Conservation (phyloP, 78 protist species). For the slime mould (Dictyostelium discoideum) region DNA sequence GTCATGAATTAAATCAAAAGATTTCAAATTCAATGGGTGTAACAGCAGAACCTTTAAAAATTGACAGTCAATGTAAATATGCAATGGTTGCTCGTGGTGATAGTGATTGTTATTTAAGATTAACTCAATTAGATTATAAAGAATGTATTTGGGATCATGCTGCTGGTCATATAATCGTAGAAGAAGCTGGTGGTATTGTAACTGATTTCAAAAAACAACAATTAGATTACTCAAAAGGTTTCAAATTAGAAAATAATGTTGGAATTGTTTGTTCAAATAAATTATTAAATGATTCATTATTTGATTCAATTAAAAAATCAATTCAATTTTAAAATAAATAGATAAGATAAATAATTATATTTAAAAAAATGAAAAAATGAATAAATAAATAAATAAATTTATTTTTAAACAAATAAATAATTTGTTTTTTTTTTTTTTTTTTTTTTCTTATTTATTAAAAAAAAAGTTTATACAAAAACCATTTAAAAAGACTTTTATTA, state of each 20-base stretch:
- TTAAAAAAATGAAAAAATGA: not conserved
- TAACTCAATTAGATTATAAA: conserved; percentile 42
- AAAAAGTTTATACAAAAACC: not conserved
- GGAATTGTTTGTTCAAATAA: conserved; percentile 71
- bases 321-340: conserved; percentile 13
- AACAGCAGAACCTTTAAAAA: conserved; percentile 37
- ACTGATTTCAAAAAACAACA: conserved; percentile 44
- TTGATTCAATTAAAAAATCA: conserved; percentile 43
- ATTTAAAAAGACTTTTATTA: not conserved
- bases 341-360: too few species aligned
- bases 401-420: too few species aligned
- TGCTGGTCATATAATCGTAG: conserved; percentile 65
- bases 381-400: not conserved
- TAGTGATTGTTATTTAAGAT: conserved; percentile 69
- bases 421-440: not conserved
- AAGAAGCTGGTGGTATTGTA: conserved; percentile 83
- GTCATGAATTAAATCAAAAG: conserved; percentile 61
- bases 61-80: conserved; percentile 86
- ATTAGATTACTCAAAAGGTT: conserved; percentile 50
- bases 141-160: conserved; percentile 86
- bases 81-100: conserved; percentile 85
- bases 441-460: not conserved
- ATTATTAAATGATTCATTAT: not conserved
- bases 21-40: conserved; percentile 49
- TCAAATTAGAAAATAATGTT: conserved; percentile 30